Evolutionary conservation across 2,329 filamentous ascomycete genomes (phyloP).

Genomic region (Penicillium sp.): DNA sequence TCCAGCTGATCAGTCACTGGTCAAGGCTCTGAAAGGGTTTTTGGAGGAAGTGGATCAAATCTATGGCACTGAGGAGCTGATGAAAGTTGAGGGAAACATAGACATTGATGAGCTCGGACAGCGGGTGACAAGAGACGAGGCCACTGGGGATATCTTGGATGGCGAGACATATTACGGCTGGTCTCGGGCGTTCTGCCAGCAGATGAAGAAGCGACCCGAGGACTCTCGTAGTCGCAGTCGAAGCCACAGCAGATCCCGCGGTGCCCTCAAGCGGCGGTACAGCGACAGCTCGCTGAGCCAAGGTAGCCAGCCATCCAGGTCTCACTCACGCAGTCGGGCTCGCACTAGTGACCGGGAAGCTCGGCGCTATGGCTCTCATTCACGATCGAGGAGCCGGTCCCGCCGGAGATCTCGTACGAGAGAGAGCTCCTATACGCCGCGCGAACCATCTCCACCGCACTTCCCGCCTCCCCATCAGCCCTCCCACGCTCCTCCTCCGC

Average conservation of each 20-base stretch:
- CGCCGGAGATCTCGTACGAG: constrained; percentile 27
- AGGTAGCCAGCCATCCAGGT: constrained; percentile 31
- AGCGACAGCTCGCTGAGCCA: constrained; percentile 39
- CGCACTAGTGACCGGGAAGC: constrained; percentile 22
- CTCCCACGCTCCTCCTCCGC: constrained; percentile 4
- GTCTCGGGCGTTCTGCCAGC: constrained; percentile 77
- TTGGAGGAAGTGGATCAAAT: constrained; percentile 70
- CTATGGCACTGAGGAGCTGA: constrained; percentile 56
- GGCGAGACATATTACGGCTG: constrained; percentile 86
- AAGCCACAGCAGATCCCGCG: constrained; percentile 51
- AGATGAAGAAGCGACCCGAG: constrained; percentile 64
- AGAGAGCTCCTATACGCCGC: constrained; percentile 39
- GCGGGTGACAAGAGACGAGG: constrained; percentile 63
- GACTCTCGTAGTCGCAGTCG: constrained; percentile 47
- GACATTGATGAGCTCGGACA: constrained; percentile 79
- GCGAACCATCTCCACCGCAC: constrained; percentile 18
- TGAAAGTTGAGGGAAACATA: constrained; percentile 52
- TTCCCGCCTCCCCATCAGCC: constrained; percentile 17
- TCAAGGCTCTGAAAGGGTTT: constrained; percentile 68
- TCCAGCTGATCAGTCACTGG: constrained; percentile 66
- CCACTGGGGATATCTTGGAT: constrained; percentile 64
- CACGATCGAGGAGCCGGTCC: constrained; percentile 31
- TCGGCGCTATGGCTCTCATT: constrained; percentile 27
- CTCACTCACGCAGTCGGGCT: constrained; percentile 34
- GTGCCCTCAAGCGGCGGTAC: constrained; percentile 42